Conservation (phyloP, 768 basidiomycete genomes). For the Stropharia rugosoannulata region DNA sequence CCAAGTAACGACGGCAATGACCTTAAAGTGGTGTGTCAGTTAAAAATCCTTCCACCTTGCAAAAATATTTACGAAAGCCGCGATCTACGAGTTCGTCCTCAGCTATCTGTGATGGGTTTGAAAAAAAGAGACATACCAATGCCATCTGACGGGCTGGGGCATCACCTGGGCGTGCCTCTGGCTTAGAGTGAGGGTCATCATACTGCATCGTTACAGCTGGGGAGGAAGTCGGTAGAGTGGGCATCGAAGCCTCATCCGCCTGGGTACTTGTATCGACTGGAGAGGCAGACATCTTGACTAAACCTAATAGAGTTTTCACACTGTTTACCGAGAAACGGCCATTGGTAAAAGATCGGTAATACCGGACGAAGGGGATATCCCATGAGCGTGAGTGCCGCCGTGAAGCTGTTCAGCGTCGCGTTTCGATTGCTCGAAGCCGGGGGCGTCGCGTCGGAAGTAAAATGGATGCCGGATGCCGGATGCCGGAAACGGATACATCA, state of each 20-base stretch:
- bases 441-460: no score
- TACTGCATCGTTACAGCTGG: constrained; percentile 10
- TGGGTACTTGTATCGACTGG: not conserved
- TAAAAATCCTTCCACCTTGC: not conserved
- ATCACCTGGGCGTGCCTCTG: constrained; percentile 42
- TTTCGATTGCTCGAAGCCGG: no score
- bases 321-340: not conserved
- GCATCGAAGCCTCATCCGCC: not conserved
- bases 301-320: not conserved
- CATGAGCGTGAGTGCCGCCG: constrained; percentile 18
- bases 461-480: not conserved
- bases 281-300: not conserved
- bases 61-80: constrained; percentile 10
- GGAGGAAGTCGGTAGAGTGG: constrained; percentile 11
- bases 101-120: not conserved
- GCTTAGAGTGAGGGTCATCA: constrained; percentile 7
- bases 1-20: constrained; percentile 45
- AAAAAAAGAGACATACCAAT: constrained; percentile 26
- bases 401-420: no score
- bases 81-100: constrained; percentile 3
- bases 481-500: no score
- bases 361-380: constrained; percentile 11
- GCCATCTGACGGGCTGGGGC: constrained; percentile 30
- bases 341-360: constrained; percentile 11
- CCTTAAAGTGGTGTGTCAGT: constrained; percentile 25